Evolutionary conservation across 306 rosid species (phyloP).

Genomic region (Comarum palustre): DNA sequence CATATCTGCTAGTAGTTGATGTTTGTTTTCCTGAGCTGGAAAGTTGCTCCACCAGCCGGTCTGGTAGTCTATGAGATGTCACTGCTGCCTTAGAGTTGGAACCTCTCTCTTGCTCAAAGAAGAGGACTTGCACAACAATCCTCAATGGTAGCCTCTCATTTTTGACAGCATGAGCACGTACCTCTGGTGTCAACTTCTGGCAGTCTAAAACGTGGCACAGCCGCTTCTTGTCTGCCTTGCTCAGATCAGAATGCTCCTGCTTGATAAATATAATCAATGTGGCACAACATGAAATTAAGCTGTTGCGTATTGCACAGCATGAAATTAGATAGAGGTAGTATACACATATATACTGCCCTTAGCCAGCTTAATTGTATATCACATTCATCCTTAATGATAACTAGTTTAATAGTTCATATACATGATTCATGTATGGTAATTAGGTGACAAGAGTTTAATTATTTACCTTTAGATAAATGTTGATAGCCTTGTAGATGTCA

Average conservation of each 20-base stretch:
- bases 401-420: neutral
- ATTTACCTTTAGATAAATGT: constrained; percentile 81
- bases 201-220: constrained; percentile 69
- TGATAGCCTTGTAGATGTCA: constrained; percentile 79
- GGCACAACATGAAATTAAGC: neutral
- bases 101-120: constrained; percentile 68
- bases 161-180: constrained; percentile 68
- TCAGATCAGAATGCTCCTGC: constrained; percentile 69
- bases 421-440: neutral
- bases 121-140: constrained; percentile 80
- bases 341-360: neutral
- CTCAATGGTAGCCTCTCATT: constrained; percentile 77
- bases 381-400: neutral
- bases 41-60: constrained; percentile 34
- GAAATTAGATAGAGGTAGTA: neutral
- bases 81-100: constrained; percentile 27
- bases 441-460: neutral
- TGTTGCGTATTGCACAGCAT: neutral
- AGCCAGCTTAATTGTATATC: neutral
- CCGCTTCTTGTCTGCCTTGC: constrained; percentile 65
- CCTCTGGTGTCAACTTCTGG: constrained; percentile 64
- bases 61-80: constrained; percentile 11
- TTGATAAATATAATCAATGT: neutral
- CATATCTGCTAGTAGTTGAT: constrained; percentile 31
- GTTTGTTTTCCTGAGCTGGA: constrained; percentile 39